phyloP scores from a whole-genome alignment of 106 monocot species.

The Acorus gramineus region DNA sequence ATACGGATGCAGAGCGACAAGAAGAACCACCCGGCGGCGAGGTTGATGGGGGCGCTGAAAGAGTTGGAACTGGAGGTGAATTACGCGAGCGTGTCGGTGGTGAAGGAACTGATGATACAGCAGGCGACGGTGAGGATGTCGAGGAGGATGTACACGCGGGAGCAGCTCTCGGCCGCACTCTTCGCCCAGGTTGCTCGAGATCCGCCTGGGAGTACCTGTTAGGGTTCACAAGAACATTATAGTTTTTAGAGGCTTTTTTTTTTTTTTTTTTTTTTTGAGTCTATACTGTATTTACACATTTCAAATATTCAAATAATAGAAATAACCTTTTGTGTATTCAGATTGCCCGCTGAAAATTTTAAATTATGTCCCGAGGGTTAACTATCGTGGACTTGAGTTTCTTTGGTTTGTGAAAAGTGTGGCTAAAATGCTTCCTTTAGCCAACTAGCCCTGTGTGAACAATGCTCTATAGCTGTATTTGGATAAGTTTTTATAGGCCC shows the following conservation, averaged over 20 bases:
- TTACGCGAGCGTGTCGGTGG: conserved; percentile 54
- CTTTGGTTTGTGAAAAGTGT: too few species aligned
- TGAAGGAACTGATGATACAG: conserved; percentile 71
- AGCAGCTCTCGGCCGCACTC: conserved; percentile 51
- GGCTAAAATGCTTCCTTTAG: too few species aligned
- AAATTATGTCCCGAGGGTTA: too few species aligned
- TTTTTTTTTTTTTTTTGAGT: too few species aligned
- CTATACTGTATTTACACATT: too few species aligned
- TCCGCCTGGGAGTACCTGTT: neutral
- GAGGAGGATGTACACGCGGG: conserved; percentile 20
- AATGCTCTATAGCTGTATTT: too few species aligned
- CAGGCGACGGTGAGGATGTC: conserved; percentile 63
- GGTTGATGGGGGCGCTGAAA: conserved; percentile 43
- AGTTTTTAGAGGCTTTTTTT: neutral
- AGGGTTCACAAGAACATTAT: neutral
- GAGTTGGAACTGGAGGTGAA: conserved; percentile 52
- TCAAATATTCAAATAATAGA: too few species aligned
- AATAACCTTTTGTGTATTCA: too few species aligned
- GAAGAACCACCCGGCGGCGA: conserved; percentile 52
- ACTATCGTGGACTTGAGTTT: too few species aligned
- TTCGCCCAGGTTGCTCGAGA: conserved; percentile 20
- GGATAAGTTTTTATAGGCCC: too few species aligned
- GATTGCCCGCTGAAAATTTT: too few species aligned
- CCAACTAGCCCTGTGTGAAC: too few species aligned
- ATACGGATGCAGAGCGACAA: conserved; percentile 41